Percentiles rank a stretch among this genome's conserved stretches.
phyloP scores from a whole-genome alignment of 2,329 filamentous ascomycete genomes.

The Bimuria novae-zelandiae region DNA sequence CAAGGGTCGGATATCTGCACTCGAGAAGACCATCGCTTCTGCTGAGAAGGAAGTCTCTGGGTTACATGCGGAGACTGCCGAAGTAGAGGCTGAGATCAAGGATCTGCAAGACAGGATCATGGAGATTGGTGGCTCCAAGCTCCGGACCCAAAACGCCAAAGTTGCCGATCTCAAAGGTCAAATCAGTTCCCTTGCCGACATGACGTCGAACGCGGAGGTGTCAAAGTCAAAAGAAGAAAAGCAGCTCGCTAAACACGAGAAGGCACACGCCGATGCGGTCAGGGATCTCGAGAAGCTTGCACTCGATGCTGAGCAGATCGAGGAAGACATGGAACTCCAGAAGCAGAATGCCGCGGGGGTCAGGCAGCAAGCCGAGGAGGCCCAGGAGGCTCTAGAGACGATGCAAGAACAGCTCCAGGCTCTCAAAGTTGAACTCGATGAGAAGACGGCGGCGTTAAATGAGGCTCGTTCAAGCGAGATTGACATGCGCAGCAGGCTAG shows the following conservation, averaged over 20 bases:
- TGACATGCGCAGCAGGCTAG: conserved; percentile 97
- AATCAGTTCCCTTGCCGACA: conserved; percentile 78
- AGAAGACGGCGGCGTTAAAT: conserved; percentile 83
- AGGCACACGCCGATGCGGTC: conserved; percentile 76
- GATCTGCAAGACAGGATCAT: conserved; percentile 94
- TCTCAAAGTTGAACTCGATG: conserved; percentile 84
- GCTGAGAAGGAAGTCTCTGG: conserved; percentile 79
- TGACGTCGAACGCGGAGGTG: conserved; percentile 84
- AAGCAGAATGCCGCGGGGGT: conserved; percentile 74
- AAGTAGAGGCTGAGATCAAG: conserved; percentile 91
- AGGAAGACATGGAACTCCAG: conserved; percentile 78
- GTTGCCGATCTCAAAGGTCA: conserved; percentile 85
- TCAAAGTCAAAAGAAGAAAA: conserved; percentile 93
- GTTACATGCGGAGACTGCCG: conserved; percentile 82
- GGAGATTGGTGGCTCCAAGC: conserved; percentile 93
- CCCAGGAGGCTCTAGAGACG: conserved; percentile 73
- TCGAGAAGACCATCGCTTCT: conserved; percentile 78
- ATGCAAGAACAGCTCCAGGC: conserved; percentile 81
- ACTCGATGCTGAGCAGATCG: conserved; percentile 75
- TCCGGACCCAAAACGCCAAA: conserved; percentile 86
- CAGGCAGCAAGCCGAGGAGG: conserved; percentile 75
- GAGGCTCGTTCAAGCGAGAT: conserved; percentile 88
- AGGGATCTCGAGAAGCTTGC: conserved; percentile 76
- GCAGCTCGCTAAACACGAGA: conserved; percentile 83
- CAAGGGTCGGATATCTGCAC: conserved; percentile 69